Evolutionary conservation across 1,284 basidiomycete species (phyloP), one percentile per base, ranked within the genome.

Genomic region (Somion occarium): DNA sequence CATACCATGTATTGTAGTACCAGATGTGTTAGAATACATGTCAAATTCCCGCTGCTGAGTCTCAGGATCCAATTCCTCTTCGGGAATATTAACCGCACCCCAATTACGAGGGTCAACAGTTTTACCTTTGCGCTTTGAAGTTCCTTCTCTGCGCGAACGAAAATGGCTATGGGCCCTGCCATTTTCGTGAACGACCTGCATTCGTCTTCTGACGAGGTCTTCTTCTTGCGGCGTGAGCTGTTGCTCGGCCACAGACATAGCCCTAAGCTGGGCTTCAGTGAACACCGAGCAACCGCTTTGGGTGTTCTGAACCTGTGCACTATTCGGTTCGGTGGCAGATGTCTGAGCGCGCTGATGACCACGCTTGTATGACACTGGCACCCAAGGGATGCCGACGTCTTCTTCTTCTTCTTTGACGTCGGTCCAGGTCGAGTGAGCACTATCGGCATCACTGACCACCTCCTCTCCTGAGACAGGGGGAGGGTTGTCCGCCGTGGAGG

Each of bases 81-180:
- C 7, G 13, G 41, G 38, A 7, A 57, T 47, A 30, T 34, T 45
- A 12, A 41, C 48, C 12, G 26, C 42, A 20, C 54, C 56, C 56
- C 54, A 57, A 46, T 57, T 55, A 34, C 23, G 48, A 23, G 56
- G 44, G 46, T n/a, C n/a, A n/a, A n/a, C n/a, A n/a, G n/a, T n/a
- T n/a, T n/a, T n/a, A n/a, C n/a, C n/a, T n/a, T n/a, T 48, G n/a
- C 34, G 13, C 26, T 49, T 49, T 19, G 55, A 56, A 1, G 53
- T 34, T 0, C 55, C 55, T 42, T 56, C 55, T 4, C 48, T 50
- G 20, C 9, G 41, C 11, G 11, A 13, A 43, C 9, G 12, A 20
- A 19, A 43, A 43, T 37, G 11, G 34, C 11, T 11, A 11, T 37
- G 11, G n/a, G 11, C n/a, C 34, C n/a, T n/a, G n/a, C 34, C n/a